phyloP scores from a whole-genome alignment of 805 yeast species.

The Tetrapisispora arboricola region DNA sequence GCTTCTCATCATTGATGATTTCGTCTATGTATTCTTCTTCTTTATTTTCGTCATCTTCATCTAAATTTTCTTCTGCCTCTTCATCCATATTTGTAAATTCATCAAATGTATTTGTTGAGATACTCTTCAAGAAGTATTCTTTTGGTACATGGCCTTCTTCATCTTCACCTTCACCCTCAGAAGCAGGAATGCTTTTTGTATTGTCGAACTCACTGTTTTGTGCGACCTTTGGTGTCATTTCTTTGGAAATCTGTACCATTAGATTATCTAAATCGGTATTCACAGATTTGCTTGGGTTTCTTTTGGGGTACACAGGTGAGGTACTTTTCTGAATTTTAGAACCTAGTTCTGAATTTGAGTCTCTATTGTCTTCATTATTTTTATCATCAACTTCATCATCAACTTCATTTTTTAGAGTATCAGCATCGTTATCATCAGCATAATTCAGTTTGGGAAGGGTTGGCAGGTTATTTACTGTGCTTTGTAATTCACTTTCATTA shows the following conservation, averaged over 20 bases:
- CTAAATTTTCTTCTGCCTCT: neutral
- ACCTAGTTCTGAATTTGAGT: neutral
- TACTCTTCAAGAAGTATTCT: conserved; percentile 2
- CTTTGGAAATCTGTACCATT: conserved; percentile 26
- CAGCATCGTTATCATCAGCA: neutral
- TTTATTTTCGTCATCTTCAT: too few relatives aligned
- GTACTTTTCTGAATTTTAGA: neutral
- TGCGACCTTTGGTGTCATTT: conserved; percentile 20
- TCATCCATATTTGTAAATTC: neutral
- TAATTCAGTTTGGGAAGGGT: conserved; percentile 21
- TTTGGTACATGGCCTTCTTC: conserved; percentile 5
- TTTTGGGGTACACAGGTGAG: neutral
- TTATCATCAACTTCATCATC: neutral
- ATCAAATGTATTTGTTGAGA: neutral
- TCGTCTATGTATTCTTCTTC: neutral
- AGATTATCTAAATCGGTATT: conserved; percentile 24
- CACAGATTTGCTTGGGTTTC: conserved; percentile 9
- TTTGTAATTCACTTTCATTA: neutral
- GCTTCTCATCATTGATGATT: conserved; percentile 5
- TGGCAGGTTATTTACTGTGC: conserved; percentile 12
- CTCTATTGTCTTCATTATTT: neutral
- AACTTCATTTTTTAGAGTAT: neutral
- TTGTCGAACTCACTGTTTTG: conserved; percentile 6
- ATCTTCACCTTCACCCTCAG: conserved; percentile 5
- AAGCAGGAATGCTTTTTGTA: neutral